Evolutionary conservation across 1,284 basidiomycete genomes (phyloP).

Genomic region (Cutaneotrichosporon cavernicola): DNA sequence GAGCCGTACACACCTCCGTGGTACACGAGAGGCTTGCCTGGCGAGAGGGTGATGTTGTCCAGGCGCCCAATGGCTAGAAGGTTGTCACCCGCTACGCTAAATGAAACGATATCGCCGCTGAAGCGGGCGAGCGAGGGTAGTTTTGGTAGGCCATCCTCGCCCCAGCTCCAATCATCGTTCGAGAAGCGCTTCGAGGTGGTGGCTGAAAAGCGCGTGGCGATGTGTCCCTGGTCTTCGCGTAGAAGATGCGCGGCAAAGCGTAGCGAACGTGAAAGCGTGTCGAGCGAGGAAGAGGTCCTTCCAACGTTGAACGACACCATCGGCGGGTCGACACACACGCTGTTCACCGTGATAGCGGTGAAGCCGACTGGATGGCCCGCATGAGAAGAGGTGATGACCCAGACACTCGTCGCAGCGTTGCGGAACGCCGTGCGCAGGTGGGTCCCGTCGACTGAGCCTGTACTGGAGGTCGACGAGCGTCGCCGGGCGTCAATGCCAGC

Average conservation of each 20-base stretch:
- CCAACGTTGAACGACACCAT: conserved; percentile 26
- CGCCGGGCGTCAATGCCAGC: neutral
- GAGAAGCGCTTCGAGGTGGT: conserved; percentile 17
- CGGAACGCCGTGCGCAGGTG: conserved; percentile 20
- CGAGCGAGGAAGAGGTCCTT: conserved; percentile 13
- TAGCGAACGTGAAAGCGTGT: conserved; percentile 19
- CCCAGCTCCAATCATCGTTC: conserved; percentile 17
- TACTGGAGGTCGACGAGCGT: neutral
- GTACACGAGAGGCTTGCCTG: conserved; percentile 21
- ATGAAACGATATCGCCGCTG: conserved; percentile 15
- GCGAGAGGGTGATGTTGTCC: conserved; percentile 7
- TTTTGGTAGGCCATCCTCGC: conserved; percentile 17
- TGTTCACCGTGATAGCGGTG: conserved; percentile 25
- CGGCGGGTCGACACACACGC: conserved; percentile 21
- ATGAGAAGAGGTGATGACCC: conserved; percentile 20
- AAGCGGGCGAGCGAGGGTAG: conserved; percentile 18
- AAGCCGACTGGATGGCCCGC: conserved; percentile 21
- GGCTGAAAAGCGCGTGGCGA: conserved; percentile 16
- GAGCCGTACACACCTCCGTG: conserved; percentile 19
- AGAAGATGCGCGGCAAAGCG: conserved; percentile 21
- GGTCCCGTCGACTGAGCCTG: neutral
- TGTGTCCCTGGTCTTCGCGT: conserved; percentile 8
- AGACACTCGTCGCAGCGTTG: conserved; percentile 17
- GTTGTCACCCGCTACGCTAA: conserved; percentile 23
- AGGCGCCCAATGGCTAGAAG: conserved; percentile 18